Conservation (phyloP, 1,284 basidiomycete species). For the Moesziomyces sp. region DNA sequence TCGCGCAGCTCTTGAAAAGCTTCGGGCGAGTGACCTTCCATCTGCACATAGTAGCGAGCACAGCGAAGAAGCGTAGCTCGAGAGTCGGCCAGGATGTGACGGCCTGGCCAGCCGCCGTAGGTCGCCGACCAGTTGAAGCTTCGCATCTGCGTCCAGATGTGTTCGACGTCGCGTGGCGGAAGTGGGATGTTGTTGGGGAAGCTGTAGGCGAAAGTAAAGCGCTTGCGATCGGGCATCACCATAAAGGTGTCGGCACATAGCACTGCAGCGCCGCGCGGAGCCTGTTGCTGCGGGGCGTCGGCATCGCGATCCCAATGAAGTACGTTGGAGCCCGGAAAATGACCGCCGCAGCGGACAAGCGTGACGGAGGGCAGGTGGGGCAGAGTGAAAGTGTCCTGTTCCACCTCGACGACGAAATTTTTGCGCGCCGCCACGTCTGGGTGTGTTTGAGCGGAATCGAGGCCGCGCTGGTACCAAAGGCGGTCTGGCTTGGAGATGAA, state of each 20-base stretch:
- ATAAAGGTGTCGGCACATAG: constrained; percentile 40
- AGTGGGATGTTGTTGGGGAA: constrained; percentile 42
- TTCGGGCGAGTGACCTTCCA: constrained; percentile 25
- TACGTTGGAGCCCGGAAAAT: constrained; percentile 22
- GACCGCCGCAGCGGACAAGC: constrained; percentile 33
- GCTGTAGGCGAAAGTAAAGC: constrained; percentile 33
- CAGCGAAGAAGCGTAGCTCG: constrained; percentile 21
- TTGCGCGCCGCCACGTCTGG: constrained; percentile 29
- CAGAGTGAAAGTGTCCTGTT: constrained; percentile 13
- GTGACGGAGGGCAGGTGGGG: constrained; percentile 19
- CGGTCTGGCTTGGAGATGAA: constrained; percentile 41
- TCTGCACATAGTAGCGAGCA: constrained; percentile 32
- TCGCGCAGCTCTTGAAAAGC: constrained; percentile 19
- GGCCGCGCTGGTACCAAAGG: constrained; percentile 35
- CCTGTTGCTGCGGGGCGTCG: background rate
- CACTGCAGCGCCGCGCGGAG: constrained; percentile 17
- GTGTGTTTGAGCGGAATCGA: constrained; percentile 9
- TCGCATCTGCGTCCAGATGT: constrained; percentile 37
- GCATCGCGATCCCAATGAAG: constrained; percentile 34
- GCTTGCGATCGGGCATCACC: constrained; percentile 23
- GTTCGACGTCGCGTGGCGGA: constrained; percentile 34
- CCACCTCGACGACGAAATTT: constrained; percentile 13
- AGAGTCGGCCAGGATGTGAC: constrained; percentile 28
- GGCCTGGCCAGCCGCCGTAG: constrained; percentile 38
- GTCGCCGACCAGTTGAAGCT: constrained; percentile 29